Percentiles rank a stretch among this genome's conserved stretches.
These are phyloP conservation scores for Trichoderma arundinaceum DNA, from an alignment of 2,329 filamentous ascomycete species.

Conservation along the genomic window DNA sequence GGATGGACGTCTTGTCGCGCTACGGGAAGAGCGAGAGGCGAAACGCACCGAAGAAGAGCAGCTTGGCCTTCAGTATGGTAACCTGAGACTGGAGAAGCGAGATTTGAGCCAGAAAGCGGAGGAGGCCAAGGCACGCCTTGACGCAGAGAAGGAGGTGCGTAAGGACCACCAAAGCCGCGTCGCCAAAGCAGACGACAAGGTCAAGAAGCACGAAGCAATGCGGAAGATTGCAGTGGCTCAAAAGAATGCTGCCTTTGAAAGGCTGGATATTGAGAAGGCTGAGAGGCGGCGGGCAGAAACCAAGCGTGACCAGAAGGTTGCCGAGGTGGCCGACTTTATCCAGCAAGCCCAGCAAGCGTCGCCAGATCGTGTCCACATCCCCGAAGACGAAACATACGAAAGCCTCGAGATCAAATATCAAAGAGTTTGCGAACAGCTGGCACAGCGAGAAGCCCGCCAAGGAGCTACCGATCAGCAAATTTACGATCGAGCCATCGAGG, in stretches of 20 bases:
- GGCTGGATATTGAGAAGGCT: conserved; percentile 54
- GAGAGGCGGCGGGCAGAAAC: conserved; percentile 53
- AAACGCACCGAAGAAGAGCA: conserved; percentile 56
- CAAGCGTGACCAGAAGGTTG: conserved; percentile 54
- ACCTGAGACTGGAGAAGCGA: conserved; percentile 55
- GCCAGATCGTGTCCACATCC: conserved; percentile 63
- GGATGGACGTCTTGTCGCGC: conserved; percentile 67
- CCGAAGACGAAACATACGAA: conserved; percentile 65
- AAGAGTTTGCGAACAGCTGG: conserved; percentile 63
- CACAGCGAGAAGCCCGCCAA: conserved; percentile 59
- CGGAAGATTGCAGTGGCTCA: conserved; percentile 60
- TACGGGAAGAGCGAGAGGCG: conserved; percentile 63
- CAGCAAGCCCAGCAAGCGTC: conserved; percentile 60
- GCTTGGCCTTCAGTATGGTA: conserved; percentile 61
- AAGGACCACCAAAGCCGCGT: conserved; percentile 53
- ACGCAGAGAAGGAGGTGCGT: conserved; percentile 45
- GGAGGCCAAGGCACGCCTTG: conserved; percentile 46
- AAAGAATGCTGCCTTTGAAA: conserved; percentile 66
- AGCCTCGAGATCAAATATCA: conserved; percentile 62
- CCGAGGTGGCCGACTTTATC: conserved; percentile 59
- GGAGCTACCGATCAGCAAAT: conserved; percentile 72
- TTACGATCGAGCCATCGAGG: conserved; percentile 53
- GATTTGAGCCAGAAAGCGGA: conserved; percentile 54
- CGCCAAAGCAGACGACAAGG: conserved; percentile 62
- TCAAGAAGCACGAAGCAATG: conserved; percentile 54